Percentiles rank a stretch among this genome's conserved stretches.
Evolutionary conservation across 2,329 filamentous ascomycete genomes (phyloP).

Genomic region (Hymenoscyphus linearis): DNA sequence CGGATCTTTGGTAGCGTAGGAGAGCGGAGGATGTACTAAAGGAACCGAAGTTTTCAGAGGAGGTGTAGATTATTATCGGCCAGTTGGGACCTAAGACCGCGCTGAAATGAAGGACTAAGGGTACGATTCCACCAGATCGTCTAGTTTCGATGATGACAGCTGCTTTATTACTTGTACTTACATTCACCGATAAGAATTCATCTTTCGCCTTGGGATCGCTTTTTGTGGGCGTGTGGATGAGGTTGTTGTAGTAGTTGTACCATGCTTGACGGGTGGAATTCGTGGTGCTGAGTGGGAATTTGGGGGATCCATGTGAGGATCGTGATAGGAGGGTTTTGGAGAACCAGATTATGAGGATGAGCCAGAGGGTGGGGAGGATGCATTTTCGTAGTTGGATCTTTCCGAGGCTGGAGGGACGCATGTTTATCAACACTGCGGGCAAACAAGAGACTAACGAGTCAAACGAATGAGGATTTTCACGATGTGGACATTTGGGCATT

Average conservation of each 20-base stretch:
- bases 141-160: slow-evolving; percentile 37
- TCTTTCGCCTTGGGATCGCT: slow-evolving; percentile 4
- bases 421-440: not conserved
- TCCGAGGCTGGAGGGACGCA: not conserved
- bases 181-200: slow-evolving; percentile 15
- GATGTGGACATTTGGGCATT: not conserved
- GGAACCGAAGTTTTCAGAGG: slow-evolving; percentile 23
- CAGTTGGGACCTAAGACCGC: slow-evolving; percentile 38
- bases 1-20: slow-evolving; percentile 31
- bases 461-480: not conserved
- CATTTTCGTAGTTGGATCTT: slow-evolving; percentile 1
- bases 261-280: slow-evolving; percentile 1
- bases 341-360: slow-evolving; percentile 1
- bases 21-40: slow-evolving; percentile 35
- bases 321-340: slow-evolving; percentile 2
- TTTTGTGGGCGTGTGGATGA: slow-evolving; percentile 1
- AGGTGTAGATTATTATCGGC: slow-evolving; percentile 41
- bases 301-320: not conserved
- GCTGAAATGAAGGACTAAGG: slow-evolving; percentile 36
- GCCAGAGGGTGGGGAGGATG: not conserved
- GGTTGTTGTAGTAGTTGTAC: slow-evolving; percentile 6
- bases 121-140: slow-evolving; percentile 31
- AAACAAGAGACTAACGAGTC: not conserved
- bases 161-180: slow-evolving; percentile 28
- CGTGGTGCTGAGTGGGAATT: not conserved